Conservation (phyloP, 495 filamentous ascomycete species). For the Aspergillus wentii region DNA sequence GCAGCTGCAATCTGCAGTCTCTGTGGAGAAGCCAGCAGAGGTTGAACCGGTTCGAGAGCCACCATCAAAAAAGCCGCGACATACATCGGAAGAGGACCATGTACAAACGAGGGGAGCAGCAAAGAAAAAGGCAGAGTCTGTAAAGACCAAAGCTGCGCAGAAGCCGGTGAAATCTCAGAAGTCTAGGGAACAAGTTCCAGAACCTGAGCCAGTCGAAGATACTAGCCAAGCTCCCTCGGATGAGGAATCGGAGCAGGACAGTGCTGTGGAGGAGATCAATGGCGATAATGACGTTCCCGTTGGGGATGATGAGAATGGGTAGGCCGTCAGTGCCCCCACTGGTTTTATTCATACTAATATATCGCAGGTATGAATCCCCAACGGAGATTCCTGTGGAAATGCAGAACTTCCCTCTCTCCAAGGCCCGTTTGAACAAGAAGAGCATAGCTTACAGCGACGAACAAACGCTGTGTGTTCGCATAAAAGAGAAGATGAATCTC, state of each 20-base stretch:
- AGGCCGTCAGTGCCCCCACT: neutral
- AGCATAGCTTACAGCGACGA: slow-evolving; percentile 39
- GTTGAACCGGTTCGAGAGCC: slow-evolving; percentile 22
- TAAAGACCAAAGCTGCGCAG: slow-evolving; percentile 7
- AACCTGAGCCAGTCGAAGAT: neutral
- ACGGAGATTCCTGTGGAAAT: slow-evolving; percentile 26
- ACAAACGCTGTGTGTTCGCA: slow-evolving; percentile 33
- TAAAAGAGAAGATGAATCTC: slow-evolving; percentile 48
- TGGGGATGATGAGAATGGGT: slow-evolving; percentile 26
- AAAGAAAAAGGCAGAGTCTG: slow-evolving; percentile 15
- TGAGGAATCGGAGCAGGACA: slow-evolving; percentile 15
- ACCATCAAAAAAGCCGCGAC: slow-evolving; percentile 32
- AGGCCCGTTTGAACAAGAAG: slow-evolving; percentile 31
- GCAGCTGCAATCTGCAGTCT: slow-evolving; percentile 19
- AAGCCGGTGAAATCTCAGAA: slow-evolving; percentile 4
- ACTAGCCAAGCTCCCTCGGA: neutral
- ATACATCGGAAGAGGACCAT: slow-evolving; percentile 18
- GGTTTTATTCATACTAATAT: slow-evolving; percentile 7
- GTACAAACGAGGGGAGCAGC: slow-evolving; percentile 18
- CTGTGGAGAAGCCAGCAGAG: slow-evolving; percentile 12
- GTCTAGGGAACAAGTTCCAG: neutral
- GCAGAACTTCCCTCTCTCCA: slow-evolving; percentile 41
- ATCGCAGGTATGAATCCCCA: slow-evolving; percentile 28
- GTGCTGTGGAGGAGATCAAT: slow-evolving; percentile 14
- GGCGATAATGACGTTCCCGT: slow-evolving; percentile 21